Percentiles rank a stretch among this genome's conserved stretches.
Conservation (phyloP, 2,329 filamentous ascomycete species). For the Chalara sp. region DNA sequence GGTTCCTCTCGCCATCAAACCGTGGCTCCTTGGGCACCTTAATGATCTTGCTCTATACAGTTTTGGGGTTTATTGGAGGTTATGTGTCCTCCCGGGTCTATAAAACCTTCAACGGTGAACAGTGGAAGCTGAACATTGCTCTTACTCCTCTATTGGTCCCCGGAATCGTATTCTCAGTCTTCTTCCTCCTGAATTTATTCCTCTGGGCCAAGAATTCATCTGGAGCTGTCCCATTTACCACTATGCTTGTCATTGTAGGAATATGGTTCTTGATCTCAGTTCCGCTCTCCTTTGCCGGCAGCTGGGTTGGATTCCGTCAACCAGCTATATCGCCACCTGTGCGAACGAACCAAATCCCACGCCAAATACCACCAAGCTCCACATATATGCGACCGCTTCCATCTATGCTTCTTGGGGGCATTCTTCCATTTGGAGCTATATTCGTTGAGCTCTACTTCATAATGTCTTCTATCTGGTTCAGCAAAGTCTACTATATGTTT, state of each 20-base stretch:
- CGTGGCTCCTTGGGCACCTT: slow-evolving; percentile 90
- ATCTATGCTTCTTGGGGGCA: slow-evolving; percentile 84
- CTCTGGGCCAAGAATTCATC: slow-evolving; percentile 90
- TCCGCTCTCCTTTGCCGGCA: slow-evolving; percentile 81
- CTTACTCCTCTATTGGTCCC: slow-evolving; percentile 83
- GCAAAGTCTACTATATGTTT: slow-evolving; percentile 99
- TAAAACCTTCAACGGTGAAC: slow-evolving; percentile 86
- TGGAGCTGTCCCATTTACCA: slow-evolving; percentile 91
- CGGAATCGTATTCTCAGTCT: slow-evolving; percentile 74
- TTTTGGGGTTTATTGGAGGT: slow-evolving; percentile 88
- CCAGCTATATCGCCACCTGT: slow-evolving; percentile 69
- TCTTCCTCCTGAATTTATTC: slow-evolving; percentile 94
- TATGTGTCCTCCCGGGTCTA: slow-evolving; percentile 88
- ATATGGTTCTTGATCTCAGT: slow-evolving; percentile 99
- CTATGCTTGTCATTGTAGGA: slow-evolving; percentile 85
- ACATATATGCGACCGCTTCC: slow-evolving; percentile 83
- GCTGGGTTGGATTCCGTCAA: slow-evolving; percentile 86
- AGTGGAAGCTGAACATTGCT: slow-evolving; percentile 90
- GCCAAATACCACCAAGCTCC: slow-evolving; percentile 81
- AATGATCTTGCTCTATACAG: slow-evolving; percentile 86
- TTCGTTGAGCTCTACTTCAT: slow-evolving; percentile 99
- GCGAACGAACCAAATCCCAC: slow-evolving; percentile 94
- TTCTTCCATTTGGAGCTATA: slow-evolving; percentile 92
- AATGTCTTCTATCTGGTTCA: slow-evolving; percentile 98
- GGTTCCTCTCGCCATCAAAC: slow-evolving; percentile 92